Percentiles rank a stretch among this genome's conserved stretches.
phyloP scores from a whole-genome alignment of 2,329 filamentous ascomycete genomes.

The Aspergillus vadensis region DNA sequence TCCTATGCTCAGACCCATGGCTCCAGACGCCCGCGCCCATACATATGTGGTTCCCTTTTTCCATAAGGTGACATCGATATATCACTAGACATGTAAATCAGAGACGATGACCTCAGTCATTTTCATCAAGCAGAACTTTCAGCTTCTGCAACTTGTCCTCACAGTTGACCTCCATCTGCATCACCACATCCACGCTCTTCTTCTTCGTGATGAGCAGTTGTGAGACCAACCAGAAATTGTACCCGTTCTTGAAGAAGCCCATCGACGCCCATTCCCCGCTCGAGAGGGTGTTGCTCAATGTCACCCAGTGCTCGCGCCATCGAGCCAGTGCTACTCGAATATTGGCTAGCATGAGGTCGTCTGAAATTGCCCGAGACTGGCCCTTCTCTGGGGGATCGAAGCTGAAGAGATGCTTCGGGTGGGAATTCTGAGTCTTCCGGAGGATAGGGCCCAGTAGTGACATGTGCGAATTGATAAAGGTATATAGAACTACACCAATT shows the following conservation, averaged over 20 bases:
- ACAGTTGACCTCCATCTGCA: slow-evolving; percentile 48
- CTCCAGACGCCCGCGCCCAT: no score
- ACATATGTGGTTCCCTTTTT: no score
- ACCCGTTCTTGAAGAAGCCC: slow-evolving; percentile 47
- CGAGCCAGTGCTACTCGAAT: slow-evolving; percentile 40
- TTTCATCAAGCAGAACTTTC: slow-evolving; percentile 43
- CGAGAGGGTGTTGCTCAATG: slow-evolving; percentile 34
- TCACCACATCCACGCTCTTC: slow-evolving; percentile 46
- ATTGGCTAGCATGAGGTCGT: slow-evolving; percentile 32
- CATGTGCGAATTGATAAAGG: slow-evolving; percentile 47
- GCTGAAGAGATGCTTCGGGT: slow-evolving; percentile 10
- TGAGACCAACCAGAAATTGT: slow-evolving; percentile 48
- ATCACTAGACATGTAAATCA: no score
- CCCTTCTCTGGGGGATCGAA: slow-evolving; percentile 7
- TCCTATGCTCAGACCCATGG: no score
- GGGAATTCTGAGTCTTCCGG: slow-evolving; percentile 14
- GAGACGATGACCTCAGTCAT: slow-evolving; percentile 22
- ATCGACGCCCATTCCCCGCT: slow-evolving; percentile 42
- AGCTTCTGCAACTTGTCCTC: slow-evolving; percentile 47
- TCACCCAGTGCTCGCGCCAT: slow-evolving; percentile 44
- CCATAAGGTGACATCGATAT: no score
- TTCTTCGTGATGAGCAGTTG: slow-evolving; percentile 46
- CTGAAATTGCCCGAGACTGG: slow-evolving; percentile 23
- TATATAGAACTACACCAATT: slow-evolving; percentile 37
- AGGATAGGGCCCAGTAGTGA: slow-evolving; percentile 36